phyloP scores from a whole-genome alignment of 345 rosid species.

The Balakata baccata region DNA sequence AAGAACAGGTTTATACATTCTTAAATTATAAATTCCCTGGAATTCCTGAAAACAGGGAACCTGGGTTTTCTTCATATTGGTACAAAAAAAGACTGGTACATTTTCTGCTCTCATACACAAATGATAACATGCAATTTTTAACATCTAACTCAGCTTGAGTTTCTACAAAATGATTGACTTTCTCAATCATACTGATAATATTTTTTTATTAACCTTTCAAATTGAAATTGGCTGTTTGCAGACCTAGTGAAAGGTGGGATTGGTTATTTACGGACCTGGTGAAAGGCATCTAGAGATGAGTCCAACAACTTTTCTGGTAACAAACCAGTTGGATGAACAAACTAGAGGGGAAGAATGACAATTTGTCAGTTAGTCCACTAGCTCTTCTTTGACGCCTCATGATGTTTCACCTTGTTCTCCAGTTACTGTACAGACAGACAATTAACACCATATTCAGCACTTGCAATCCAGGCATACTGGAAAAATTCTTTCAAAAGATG shows the following conservation, averaged over 20 bases:
- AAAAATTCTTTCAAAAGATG: not conserved
- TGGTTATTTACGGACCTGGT: too few relatives aligned
- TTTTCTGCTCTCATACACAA: not conserved
- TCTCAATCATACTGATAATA: not conserved
- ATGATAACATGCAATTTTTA: not conserved
- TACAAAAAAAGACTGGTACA: not conserved
- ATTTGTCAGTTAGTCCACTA: not conserved
- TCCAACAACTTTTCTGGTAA: not conserved
- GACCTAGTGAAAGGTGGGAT: not conserved
- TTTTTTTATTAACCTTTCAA: not conserved
- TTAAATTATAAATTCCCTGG: not conserved
- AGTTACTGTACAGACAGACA: conserved; percentile 7
- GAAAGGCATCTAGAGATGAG: not conserved
- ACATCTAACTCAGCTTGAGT: not conserved
- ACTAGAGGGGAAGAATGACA: not conserved
- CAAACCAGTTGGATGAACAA: not conserved
- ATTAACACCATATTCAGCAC: not conserved
- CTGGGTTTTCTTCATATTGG: not conserved
- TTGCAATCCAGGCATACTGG: not conserved
- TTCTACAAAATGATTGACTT: not conserved
- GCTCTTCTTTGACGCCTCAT: not conserved
- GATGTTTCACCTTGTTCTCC: not conserved
- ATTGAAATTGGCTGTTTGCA: not conserved
- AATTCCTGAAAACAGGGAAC: not conserved
- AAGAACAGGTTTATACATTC: not conserved